These are phyloP conservation scores for Trichocladium antarcticum DNA, from an alignment of 495 filamentous ascomycete genomes.

Conservation along the genomic window DNA sequence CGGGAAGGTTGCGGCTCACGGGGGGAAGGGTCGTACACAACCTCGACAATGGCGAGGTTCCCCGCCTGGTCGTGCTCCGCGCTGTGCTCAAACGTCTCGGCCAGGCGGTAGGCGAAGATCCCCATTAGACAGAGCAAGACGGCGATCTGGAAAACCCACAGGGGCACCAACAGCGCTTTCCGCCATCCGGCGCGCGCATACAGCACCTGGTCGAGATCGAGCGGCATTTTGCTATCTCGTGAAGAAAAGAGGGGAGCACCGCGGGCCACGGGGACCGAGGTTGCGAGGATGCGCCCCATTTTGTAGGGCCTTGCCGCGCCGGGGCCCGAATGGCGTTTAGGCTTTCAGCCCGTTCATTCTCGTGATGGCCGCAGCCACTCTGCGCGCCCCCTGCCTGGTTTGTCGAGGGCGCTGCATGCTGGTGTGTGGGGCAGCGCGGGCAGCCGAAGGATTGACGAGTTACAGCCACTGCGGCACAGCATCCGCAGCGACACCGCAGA, in stretches of 20 bases:
- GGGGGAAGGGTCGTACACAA: conserved; percentile 30
- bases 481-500: too few relatives aligned
- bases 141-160: conserved; percentile 31
- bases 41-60: conserved; percentile 33
- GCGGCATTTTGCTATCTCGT: conserved; percentile 5
- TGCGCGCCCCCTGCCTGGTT: too few relatives aligned
- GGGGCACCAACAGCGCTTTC: conserved; percentile 29
- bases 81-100: conserved; percentile 31
- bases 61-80: conserved; percentile 27
- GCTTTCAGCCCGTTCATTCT: too few relatives aligned
- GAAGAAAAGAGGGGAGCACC: background rate
- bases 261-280: background rate
- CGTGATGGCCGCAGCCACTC: too few relatives aligned
- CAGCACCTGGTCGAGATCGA: conserved; percentile 34
- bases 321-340: too few relatives aligned
- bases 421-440: too few relatives aligned
- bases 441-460: too few relatives aligned
- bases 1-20: background rate
- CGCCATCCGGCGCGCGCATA: conserved; percentile 35
- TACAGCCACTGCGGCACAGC: too few relatives aligned
- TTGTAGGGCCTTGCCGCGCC: too few relatives aligned
- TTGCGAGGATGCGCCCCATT: background rate
- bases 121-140: conserved; percentile 34
- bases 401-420: background rate
- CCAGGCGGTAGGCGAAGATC: conserved; percentile 39